Conservation (phyloP, 352 stramenopile species). For the Pythium brachiatum region DNA sequence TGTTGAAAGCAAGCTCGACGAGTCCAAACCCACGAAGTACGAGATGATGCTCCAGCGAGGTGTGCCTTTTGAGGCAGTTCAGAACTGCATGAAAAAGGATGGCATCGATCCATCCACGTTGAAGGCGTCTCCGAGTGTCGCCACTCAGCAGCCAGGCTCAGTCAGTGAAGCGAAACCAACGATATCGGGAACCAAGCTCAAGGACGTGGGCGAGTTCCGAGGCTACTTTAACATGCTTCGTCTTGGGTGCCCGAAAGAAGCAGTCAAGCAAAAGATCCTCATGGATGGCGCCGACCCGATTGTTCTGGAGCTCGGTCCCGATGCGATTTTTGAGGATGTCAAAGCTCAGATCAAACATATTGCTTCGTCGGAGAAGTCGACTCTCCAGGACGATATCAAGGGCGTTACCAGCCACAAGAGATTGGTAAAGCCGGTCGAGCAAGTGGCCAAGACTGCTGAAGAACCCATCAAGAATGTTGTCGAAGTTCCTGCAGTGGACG, state of each 20-base stretch:
- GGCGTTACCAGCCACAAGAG: constrained; percentile 30
- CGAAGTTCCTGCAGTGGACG: not conserved
- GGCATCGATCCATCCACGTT: constrained; percentile 44
- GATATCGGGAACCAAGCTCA: constrained; percentile 30
- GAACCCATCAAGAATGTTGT: not conserved
- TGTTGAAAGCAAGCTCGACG: not conserved
- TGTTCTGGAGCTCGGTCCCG: constrained; percentile 57
- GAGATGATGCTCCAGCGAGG: constrained; percentile 62
- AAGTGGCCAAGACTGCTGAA: constrained; percentile 7
- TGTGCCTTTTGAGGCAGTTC: constrained; percentile 66
- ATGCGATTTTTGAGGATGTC: constrained; percentile 63
- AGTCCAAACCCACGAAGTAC: constrained; percentile 37
- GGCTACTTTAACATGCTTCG: constrained; percentile 95
- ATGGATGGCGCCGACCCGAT: constrained; percentile 87
- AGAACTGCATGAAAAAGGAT: constrained; percentile 75
- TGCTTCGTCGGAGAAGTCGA: constrained; percentile 23
- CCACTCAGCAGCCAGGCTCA: not conserved
- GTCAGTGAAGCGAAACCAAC: not conserved
- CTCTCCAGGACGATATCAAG: constrained; percentile 67
- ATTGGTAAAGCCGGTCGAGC: not conserved
- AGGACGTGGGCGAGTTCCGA: constrained; percentile 67
- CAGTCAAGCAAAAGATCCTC: constrained; percentile 89
- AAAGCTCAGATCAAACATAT: constrained; percentile 43
- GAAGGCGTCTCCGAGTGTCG: not conserved
- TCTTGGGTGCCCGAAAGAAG: constrained; percentile 86